These are phyloP conservation scores for Mastigamoeba balamuthi DNA, from an alignment of 78 protist genomes.

Conservation along the genomic window DNA sequence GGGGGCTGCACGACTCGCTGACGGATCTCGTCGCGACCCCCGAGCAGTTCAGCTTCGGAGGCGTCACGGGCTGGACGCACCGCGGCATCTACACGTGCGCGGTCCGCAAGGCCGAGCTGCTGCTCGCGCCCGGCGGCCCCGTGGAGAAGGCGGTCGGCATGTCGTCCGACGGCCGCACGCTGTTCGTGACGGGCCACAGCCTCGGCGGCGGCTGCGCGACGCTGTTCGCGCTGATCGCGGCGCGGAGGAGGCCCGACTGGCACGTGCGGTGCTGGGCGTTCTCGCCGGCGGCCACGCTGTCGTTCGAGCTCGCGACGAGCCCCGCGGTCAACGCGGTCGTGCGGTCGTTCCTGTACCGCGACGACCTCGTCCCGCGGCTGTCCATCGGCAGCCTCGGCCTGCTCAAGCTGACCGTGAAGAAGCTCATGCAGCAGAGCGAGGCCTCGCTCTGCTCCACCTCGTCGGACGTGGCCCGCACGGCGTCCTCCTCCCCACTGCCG, in stretches of 20 bases:
- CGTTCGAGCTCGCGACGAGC: background rate
- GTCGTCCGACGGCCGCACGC: too few relatives aligned
- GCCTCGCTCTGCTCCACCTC: too few relatives aligned
- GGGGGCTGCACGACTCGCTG: background rate
- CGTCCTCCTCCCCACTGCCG: too few relatives aligned
- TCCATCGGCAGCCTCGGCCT: background rate
- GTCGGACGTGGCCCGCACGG: too few relatives aligned
- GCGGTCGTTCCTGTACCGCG: background rate
- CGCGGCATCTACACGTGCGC: background rate
- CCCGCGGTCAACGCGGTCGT: background rate
- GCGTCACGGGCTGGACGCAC: background rate
- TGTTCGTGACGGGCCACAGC: background rate
- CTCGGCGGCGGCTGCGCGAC: background rate
- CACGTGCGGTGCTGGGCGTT: background rate
- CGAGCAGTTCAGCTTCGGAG: background rate
- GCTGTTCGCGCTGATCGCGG: background rate
- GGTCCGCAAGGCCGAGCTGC: background rate
- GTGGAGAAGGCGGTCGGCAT: too few relatives aligned
- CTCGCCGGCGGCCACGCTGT: background rate
- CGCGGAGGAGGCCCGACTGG: background rate
- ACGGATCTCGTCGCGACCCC: background rate
- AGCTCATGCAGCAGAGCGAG: too few relatives aligned
- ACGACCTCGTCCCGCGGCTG: background rate
- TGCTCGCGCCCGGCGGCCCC: background rate
- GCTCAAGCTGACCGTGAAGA: too few relatives aligned